Base-by-base conservation (phyloP, 2,329 filamentous ascomycete genomes). In the Podosphaera aphanis region DNA sequence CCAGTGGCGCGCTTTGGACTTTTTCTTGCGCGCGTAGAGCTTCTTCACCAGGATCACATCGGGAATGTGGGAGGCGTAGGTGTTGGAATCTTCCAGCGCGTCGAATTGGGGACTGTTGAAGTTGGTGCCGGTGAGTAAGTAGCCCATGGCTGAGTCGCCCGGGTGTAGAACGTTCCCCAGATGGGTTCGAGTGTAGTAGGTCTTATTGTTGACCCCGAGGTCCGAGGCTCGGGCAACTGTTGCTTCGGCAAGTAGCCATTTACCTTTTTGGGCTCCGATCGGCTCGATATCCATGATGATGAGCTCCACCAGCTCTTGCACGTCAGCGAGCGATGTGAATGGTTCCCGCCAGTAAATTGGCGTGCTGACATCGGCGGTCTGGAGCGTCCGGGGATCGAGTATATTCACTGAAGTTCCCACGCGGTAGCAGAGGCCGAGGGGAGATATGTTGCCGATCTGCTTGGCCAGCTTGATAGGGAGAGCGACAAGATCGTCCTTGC, bases 41-140 rank as follows among this genome's bases (percentile, higher is more conserved):
- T 98, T 98, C 84, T 93, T 95, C 61, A 98, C 84, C 2, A 98
- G 71, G 5, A 98, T 66, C 0, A 95, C 90, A 57, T 98, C 90
- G 0, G 90, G 90, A 47, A 98, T 82, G 2, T 71, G 76, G 2
- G 77, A 79, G 2, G 74, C 67, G 63, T 92, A 88, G 44, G 78
- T 75, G 60, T 75, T 75, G 45, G 78, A 84, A 44, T 71, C 64
- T 62, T 94, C 85, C 29, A 94, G 71, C 4, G 78, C 81, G 54
- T 93, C 85, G 53, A 80, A 85, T 53, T 92, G 73, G 8, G 71
- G 67, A 59, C 85, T 90, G 70, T 98, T 95, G 69, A 88, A 94
- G 62, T 93, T 93, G 46, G 84, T 78, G 43, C 84, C 86, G 3
- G 75, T 77, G 43, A 98, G 64, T 61, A 93, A 75, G 61, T 94